These are phyloP conservation scores for Hemileia vastatrix DNA, from an alignment of 1,284 basidiomycete species.

Conservation along the genomic window DNA sequence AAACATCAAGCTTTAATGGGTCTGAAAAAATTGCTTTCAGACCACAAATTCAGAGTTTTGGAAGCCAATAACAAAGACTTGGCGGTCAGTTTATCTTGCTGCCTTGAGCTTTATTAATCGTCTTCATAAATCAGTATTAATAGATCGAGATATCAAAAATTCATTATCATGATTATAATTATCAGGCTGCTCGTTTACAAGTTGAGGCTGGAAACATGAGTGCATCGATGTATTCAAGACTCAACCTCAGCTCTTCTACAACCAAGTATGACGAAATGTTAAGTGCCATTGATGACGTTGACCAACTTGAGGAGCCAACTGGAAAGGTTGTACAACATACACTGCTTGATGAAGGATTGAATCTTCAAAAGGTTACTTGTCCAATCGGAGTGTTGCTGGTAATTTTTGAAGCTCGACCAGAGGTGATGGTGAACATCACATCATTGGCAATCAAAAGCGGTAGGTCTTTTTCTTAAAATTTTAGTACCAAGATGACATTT, in stretches of 20 bases:
- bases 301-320: conserved; percentile 71
- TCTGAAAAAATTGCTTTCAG: too few species aligned
- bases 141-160: too few species aligned
- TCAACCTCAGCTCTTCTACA: conserved; percentile 65
- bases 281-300: conserved; percentile 79
- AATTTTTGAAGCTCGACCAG: conserved; percentile 95
- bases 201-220: conserved; percentile 76
- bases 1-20: too few species aligned
- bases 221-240: conserved; percentile 65
- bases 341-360: conserved; percentile 71
- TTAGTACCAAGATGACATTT: background rate
- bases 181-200: conserved; percentile 62
- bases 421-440: conserved; percentile 97
- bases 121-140: too few species aligned
- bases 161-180: too few species aligned
- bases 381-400: conserved; percentile 93
- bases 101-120: too few species aligned
- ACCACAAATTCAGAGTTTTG: too few species aligned
- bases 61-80: too few species aligned
- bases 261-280: conserved; percentile 95
- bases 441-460: conserved; percentile 93
- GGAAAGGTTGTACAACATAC: conserved; percentile 79
- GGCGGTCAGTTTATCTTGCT: too few species aligned
- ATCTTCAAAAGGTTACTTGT: conserved; percentile 87
- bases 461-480: conserved; percentile 44